phyloP scores from a whole-genome alignment of 768 basidiomycete species.

The Roridomyces roridus region DNA sequence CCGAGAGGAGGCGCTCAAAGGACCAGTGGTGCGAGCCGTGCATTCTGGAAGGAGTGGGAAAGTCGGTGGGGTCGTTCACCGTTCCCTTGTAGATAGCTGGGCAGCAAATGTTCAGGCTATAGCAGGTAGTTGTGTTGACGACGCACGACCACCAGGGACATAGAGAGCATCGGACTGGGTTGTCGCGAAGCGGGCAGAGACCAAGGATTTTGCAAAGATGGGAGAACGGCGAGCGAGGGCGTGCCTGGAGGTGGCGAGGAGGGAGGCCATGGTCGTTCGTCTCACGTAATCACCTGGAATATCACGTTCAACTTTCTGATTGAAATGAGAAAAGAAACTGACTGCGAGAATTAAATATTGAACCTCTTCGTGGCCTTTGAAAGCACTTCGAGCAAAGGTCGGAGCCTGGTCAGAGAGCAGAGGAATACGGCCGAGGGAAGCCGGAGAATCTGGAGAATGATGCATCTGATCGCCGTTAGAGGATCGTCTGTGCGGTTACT shows the following conservation, averaged over 20 bases:
- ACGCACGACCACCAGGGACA: constrained; percentile 75
- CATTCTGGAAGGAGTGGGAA: constrained; percentile 79
- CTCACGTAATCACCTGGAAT: too few relatives aligned
- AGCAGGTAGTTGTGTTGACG: constrained; percentile 26
- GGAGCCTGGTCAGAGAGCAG: too few relatives aligned
- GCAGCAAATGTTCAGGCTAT: not conserved
- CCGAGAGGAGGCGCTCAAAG: constrained; percentile 92
- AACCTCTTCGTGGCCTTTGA: too few relatives aligned
- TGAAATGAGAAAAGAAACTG: too few relatives aligned
- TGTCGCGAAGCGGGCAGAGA: constrained; percentile 9
- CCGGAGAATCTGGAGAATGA: too few relatives aligned
- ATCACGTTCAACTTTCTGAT: too few relatives aligned
- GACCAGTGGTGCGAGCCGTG: constrained; percentile 94
- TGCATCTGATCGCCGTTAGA: too few relatives aligned
- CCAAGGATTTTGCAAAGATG: constrained; percentile 5
- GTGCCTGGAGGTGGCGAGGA: constrained; percentile 22
- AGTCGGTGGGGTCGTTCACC: constrained; percentile 93
- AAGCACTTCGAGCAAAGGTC: too few relatives aligned
- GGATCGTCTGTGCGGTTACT: too few relatives aligned
- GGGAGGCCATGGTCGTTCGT: constrained; percentile 12
- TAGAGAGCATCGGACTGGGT: constrained; percentile 40
- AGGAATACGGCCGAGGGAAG: too few relatives aligned
- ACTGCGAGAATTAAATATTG: too few relatives aligned
- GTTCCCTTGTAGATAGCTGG: constrained; percentile 88
- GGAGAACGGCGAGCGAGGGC: constrained; percentile 19